Evolutionary conservation across 371 early-diverging fungal species (phyloP).

Genomic region (Apophysomyces ossiformis): DNA sequence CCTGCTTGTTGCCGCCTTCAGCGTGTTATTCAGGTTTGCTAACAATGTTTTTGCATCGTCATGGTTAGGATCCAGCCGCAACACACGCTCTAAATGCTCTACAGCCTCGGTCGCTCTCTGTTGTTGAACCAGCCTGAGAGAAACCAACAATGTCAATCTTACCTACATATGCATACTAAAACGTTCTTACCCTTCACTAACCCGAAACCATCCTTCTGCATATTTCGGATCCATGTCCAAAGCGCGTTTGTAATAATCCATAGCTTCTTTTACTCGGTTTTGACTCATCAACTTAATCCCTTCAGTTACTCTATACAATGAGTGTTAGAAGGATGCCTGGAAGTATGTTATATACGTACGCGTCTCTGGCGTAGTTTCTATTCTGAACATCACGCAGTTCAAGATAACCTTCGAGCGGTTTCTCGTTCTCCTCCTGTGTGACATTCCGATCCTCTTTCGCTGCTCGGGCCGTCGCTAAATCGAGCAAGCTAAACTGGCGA

Average conservation of each 20-base stretch:
- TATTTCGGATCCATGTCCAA: conserved; percentile 57
- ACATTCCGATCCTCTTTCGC: conserved; percentile 21
- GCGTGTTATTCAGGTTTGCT: conserved; percentile 30
- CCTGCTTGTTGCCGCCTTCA: conserved; percentile 14
- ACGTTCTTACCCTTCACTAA: conserved; percentile 43
- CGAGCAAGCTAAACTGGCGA: conserved; percentile 33
- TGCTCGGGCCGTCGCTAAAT: conserved; percentile 12
- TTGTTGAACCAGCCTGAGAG: conserved; percentile 36
- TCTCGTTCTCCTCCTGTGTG: conserved; percentile 14
- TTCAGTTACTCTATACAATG: conserved; percentile 39
- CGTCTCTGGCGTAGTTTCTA: conserved; percentile 48
- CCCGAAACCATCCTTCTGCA: conserved; percentile 54
- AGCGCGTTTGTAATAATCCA: conserved; percentile 52
- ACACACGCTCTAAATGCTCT: conserved; percentile 37
- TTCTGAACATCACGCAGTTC: conserved; percentile 50
- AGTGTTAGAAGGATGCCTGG: background rate
- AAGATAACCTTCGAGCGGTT: conserved; percentile 38
- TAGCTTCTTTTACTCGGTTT: conserved; percentile 36
- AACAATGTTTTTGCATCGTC: conserved; percentile 37
- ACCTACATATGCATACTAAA: background rate
- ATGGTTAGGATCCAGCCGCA: conserved; percentile 40
- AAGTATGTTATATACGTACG: conserved; percentile 34
- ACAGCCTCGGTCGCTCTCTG: conserved; percentile 33
- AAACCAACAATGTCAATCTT: background rate
- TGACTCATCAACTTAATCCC: conserved; percentile 39